Conservation (phyloP, 495 filamentous ascomycete species). For the Xylaria acuta region DNA sequence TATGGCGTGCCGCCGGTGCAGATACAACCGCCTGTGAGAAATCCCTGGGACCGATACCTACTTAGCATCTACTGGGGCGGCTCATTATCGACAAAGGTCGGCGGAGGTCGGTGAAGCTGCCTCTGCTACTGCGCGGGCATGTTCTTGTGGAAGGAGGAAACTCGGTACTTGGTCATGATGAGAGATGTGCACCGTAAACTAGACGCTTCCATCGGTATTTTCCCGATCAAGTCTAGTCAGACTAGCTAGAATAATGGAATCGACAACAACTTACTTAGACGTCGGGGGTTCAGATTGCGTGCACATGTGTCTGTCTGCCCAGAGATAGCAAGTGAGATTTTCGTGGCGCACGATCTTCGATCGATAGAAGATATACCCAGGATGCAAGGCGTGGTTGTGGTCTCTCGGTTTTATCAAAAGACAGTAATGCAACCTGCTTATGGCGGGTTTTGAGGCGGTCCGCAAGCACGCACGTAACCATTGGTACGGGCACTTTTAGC, state of each 20-base stretch:
- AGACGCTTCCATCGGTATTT: background rate
- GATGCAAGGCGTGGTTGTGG: background rate
- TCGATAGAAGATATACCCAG: background rate
- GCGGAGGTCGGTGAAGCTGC: background rate
- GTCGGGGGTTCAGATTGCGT: too few relatives aligned
- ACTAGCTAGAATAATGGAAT: background rate
- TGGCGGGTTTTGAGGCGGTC: background rate
- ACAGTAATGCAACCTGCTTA: slow-evolving; percentile 16
- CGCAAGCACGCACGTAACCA: background rate
- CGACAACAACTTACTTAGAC: background rate
- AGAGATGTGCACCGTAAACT: background rate
- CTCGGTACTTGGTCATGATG: background rate
- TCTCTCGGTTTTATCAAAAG: background rate
- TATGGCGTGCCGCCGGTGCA: slow-evolving; percentile 38
- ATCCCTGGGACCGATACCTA: background rate
- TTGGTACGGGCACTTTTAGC: background rate
- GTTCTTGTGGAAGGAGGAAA: background rate
- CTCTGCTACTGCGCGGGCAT: background rate
- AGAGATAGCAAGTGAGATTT: background rate
- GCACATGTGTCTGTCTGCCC: background rate
- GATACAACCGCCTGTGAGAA: slow-evolving; percentile 36
- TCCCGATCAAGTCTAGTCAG: background rate
- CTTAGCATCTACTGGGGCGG: background rate
- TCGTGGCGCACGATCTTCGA: background rate
- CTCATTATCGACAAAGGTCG: background rate